Percentiles rank a stretch among this genome's conserved stretches.
These are phyloP conservation scores for Eutypella sp. DNA, from an alignment of 2,329 filamentous ascomycete species.

Conservation along the genomic window DNA sequence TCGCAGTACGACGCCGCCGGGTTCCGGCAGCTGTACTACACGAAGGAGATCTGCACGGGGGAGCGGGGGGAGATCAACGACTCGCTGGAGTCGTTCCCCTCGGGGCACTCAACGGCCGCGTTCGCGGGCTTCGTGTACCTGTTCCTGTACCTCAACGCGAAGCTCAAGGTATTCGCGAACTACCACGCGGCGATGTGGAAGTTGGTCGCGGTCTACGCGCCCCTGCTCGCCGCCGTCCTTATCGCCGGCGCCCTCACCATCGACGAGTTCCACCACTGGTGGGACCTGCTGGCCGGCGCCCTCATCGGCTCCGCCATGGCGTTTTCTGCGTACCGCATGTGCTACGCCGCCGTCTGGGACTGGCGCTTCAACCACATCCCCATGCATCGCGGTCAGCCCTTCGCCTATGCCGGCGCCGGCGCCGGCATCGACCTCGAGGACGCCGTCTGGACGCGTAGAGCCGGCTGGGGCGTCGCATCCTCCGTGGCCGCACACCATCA, in stretches of 20 bases:
- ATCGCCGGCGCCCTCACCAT: slow-evolving; percentile 68
- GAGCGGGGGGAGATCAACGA: slow-evolving; percentile 62
- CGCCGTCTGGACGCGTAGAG: slow-evolving; percentile 54
- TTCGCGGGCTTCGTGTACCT: slow-evolving; percentile 69
- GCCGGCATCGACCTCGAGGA: slow-evolving; percentile 43
- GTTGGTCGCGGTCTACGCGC: slow-evolving; percentile 57
- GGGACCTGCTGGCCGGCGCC: slow-evolving; percentile 64
- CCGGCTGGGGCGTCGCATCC: slow-evolving; percentile 49
- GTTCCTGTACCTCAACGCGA: slow-evolving; percentile 71
- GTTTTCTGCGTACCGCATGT: slow-evolving; percentile 61
- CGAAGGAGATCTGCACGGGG: slow-evolving; percentile 65
- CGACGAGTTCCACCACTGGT: slow-evolving; percentile 72
- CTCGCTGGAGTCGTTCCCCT: slow-evolving; percentile 65
- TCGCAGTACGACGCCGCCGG: slow-evolving; percentile 45
- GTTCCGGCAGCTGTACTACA: slow-evolving; percentile 60
- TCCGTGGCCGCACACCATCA: too few relatives aligned
- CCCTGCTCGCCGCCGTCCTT: slow-evolving; percentile 61
- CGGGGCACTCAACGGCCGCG: slow-evolving; percentile 68
- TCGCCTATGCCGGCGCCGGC: slow-evolving; percentile 47
- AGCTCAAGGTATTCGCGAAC: slow-evolving; percentile 70
- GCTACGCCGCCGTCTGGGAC: slow-evolving; percentile 64
- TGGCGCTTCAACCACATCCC: slow-evolving; percentile 63
- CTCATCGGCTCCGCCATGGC: slow-evolving; percentile 62
- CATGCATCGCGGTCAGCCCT: slow-evolving; percentile 52
- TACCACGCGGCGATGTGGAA: slow-evolving; percentile 74